Evolutionary conservation across 2,329 filamentous ascomycete species (phyloP).

Genomic region (Aspergillus bombycis): DNA sequence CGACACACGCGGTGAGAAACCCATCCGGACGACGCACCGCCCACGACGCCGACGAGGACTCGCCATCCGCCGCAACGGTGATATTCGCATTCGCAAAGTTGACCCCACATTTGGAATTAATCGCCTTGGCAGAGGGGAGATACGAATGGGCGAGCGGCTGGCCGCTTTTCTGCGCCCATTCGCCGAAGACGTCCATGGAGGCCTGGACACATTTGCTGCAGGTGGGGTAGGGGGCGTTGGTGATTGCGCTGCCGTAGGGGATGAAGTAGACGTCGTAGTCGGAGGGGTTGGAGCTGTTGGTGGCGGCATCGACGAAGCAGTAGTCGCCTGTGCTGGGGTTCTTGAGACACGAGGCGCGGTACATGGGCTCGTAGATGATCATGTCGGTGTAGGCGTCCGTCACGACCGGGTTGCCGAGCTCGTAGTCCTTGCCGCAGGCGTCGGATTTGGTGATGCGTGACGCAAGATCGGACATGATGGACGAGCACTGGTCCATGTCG

Average conservation of each 20-base stretch:
- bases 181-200: conserved; percentile 80
- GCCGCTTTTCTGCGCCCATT: conserved; percentile 66
- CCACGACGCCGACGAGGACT: conserved; percentile 7
- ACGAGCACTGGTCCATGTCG: conserved; percentile 66
- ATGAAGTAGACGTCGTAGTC: conserved; percentile 85
- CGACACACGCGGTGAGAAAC: conserved; percentile 10
- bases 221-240: conserved; percentile 66
- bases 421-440: conserved; percentile 74
- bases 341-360: conserved; percentile 77
- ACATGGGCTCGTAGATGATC: conserved; percentile 74
- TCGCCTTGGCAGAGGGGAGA: conserved; percentile 67
- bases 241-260: conserved; percentile 74
- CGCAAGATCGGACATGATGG: conserved; percentile 67
- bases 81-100: conserved; percentile 57
- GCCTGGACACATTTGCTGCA: conserved; percentile 77
- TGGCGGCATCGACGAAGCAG: conserved; percentile 80
- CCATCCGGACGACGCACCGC: not conserved
- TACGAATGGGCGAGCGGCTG: conserved; percentile 73
- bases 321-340: conserved; percentile 69
- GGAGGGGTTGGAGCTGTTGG: conserved; percentile 69
- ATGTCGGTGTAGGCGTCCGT: conserved; percentile 75
- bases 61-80: conserved; percentile 26
- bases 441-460: conserved; percentile 61
- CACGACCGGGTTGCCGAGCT: conserved; percentile 69
- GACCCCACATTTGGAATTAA: conserved; percentile 68